These are phyloP conservation scores for Dendrothele bispora DNA, from an alignment of 768 basidiomycete species.

Conservation along the genomic window DNA sequence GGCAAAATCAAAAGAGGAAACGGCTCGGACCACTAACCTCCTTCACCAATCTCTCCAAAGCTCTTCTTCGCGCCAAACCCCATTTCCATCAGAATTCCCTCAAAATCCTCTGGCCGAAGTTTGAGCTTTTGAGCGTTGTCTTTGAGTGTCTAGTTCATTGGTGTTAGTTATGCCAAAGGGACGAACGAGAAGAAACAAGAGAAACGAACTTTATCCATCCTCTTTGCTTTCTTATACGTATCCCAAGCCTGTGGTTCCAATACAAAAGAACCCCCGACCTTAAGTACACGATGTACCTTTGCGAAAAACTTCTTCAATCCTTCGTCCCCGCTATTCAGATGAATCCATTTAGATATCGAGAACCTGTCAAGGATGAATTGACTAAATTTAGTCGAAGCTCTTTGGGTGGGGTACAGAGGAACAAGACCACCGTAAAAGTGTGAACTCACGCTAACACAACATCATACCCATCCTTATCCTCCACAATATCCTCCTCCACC, in stretches of 20 bases:
- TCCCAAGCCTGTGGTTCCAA: constrained; percentile 88
- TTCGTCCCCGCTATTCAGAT: constrained; percentile 77
- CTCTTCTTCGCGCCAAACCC: background rate
- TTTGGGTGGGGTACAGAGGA: background rate
- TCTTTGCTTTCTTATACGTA: constrained; percentile 75
- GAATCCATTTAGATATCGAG: constrained; percentile 92
- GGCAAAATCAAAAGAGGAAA: too few relatives aligned
- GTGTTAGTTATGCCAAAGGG: background rate
- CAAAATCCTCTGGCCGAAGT: constrained; percentile 67
- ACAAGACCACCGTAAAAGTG: background rate
- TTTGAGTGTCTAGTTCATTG: constrained; percentile 44
- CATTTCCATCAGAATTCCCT: constrained; percentile 36
- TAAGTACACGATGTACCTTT: constrained; percentile 55
- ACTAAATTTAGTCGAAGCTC: background rate
- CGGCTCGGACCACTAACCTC: background rate
- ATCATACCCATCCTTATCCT: constrained; percentile 67
- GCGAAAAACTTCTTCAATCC: constrained; percentile 70
- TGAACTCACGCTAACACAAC: constrained; percentile 73
- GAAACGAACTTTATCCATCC: constrained; percentile 55
- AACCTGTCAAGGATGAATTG: constrained; percentile 48
- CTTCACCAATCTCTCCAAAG: background rate
- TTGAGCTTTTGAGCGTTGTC: constrained; percentile 57
- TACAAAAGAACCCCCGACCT: constrained; percentile 65
- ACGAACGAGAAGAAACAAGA: constrained; percentile 5
- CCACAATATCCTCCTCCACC: constrained; percentile 52